Base-by-base conservation (phyloP, 2,329 filamentous ascomycete genomes). In the Fusarium mundagurra region DNA sequence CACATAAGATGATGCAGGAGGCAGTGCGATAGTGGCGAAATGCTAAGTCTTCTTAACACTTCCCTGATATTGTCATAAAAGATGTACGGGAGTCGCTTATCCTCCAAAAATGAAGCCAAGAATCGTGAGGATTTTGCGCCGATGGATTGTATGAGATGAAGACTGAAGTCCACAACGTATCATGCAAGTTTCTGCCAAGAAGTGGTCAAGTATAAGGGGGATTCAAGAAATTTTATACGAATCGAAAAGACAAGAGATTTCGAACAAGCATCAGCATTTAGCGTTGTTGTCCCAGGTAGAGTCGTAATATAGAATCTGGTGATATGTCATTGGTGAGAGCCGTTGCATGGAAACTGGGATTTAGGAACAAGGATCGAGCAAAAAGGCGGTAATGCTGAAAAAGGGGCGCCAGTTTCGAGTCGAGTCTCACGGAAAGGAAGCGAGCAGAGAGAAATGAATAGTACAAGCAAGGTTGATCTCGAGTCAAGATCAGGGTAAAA, bases 381-480 rank as follows among this genome's bases (percentile, higher is more conserved):
- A 69, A 64, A 64, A 76, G 70, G 74, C 75, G 75, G 75, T 51
- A 72, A 67, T 73, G 70, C 69, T 69, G 71, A 60, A 39, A 71
- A 73, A 54, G 71, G 59, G 54, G 58, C 61, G 69, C 61, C 71
- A 70, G 68, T 67, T 50, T 64, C 66, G 64, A 76, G 64, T 61
- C 61, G 66, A 65, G 63, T 66, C 17, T 39, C 38, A 39, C 20
- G 38, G 38, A 22, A 22, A 39, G 38, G 38, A 39, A 39, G 9
- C 4, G 38, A 39, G 38, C 18, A 39, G 14, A 39, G 38, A 8
- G 39, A 41, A 41, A 41, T 20, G 20, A 41, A n/a, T 41, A 41
- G 39, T 10, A 41, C 39, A 41, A 41, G 39, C 39, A 41, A 41
- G 39, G 39, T 41, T 41, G 39, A 41, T 41, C 6, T 41, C 6